These are phyloP conservation scores for Metschnikowia dekortorum DNA, from an alignment of 805 yeast genomes.

Conservation along the genomic window DNA sequence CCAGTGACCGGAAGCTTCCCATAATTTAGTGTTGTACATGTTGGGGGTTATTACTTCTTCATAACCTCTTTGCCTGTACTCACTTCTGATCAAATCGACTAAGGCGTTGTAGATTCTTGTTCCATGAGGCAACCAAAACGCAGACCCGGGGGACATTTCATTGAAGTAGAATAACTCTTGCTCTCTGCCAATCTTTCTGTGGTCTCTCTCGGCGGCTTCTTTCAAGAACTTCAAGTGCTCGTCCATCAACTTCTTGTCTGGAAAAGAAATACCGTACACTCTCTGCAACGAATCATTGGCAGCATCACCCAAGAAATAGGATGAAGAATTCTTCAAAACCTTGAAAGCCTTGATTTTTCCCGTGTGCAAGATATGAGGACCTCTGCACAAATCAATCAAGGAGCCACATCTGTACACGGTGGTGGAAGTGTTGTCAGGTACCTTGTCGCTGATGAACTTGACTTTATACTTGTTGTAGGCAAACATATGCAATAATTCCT, in stretches of 20 bases:
- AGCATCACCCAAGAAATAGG: slow-evolving; percentile 92
- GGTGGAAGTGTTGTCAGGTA: slow-evolving; percentile 93
- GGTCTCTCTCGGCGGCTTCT: slow-evolving; percentile 95
- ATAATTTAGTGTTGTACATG: slow-evolving; percentile 94
- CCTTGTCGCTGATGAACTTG: slow-evolving; percentile 75
- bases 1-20: slow-evolving; percentile 99
- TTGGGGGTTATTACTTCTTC: slow-evolving; percentile 99
- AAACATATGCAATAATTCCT: slow-evolving; percentile 88
- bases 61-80: slow-evolving; percentile 90
- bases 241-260: slow-evolving; percentile 93
- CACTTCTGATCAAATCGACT: slow-evolving; percentile 71
- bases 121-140: slow-evolving; percentile 99
- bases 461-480: slow-evolving; percentile 94
- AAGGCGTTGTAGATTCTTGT: slow-evolving; percentile 92
- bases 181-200: slow-evolving; percentile 92
- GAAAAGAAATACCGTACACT: slow-evolving; percentile 96
- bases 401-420: slow-evolving; percentile 98
- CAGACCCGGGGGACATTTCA: slow-evolving; percentile 96
- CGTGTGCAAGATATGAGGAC: slow-evolving; percentile 97
- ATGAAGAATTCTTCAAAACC: slow-evolving; percentile 90
- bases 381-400: slow-evolving; percentile 92
- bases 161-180: slow-evolving; percentile 94
- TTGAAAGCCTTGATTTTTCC: slow-evolving; percentile 94
- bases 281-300: slow-evolving; percentile 94
- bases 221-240: slow-evolving; percentile 91